Base-by-base conservation (phyloP, 352 stramenopile genomes). In the Blastocystis sp. region DNA sequence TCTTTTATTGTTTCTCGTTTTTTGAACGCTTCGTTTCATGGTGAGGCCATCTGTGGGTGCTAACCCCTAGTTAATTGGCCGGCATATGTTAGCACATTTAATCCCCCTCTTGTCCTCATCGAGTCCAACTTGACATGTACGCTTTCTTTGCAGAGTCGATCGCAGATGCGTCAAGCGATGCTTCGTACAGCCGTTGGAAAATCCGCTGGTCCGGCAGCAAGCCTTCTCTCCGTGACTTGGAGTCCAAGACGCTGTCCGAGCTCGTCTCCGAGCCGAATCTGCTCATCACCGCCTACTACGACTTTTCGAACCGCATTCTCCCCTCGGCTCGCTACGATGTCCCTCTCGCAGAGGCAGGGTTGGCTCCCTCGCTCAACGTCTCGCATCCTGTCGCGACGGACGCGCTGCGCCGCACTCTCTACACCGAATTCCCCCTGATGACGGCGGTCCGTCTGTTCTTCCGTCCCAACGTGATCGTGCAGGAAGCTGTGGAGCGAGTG, bases 191-290 rank as follows among this genome's bases (percentile, higher is more conserved):
- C 3, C 53, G 47, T 3, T 85, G 73, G 73, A 65, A 66, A 43
- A 85, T 85, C 26, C 47, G 73, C 39, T 85, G 73, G 73, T 85
- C 73, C 20, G 73, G 73, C 54, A 69, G 73, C 50, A 68, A 64
- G 16, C 73, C 73, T 37, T 68, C 47, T 8, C 34, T 68, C 50
- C 4, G 41, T 13, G 18, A 47, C 3, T 50, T 85, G 30, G 24
- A 69, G n/a, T 26, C 18, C 13, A 45, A 66, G 30, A 7, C 47
- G 18, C 1, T 85, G 34, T 3, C 37, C 4, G 26, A 34, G 16
- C 56, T 85, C 18, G 73, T 68, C 34, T 55, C 73, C 4, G 18
- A 59, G 11, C 47, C 73, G 4, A 85, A 85, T 47, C 26, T 85
- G 16, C 20, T 85, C 56, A 47, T 85, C 56, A 85, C 73, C 39